A percentile compares a stretch with the other conserved stretches of the same genome.
Conservation (phyloP, 805 yeast species). For the Candida lessepsii region DNA sequence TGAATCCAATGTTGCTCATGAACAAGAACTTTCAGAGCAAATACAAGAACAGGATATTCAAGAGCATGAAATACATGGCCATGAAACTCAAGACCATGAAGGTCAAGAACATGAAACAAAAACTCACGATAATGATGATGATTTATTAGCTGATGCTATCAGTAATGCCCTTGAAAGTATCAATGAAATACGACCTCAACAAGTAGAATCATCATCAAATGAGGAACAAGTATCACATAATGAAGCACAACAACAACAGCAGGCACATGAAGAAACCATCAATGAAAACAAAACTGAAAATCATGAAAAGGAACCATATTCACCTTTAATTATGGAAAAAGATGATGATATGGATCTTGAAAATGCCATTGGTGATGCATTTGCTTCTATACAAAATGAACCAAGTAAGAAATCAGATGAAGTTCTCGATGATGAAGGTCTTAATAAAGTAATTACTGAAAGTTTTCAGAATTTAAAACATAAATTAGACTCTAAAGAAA, state of each 20-base stretch:
- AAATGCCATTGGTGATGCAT: constrained; percentile 41
- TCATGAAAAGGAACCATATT: constrained; percentile 5
- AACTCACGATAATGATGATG: constrained; percentile 9
- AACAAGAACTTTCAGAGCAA: neutral
- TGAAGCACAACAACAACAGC: no score
- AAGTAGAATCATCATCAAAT: constrained; percentile 4
- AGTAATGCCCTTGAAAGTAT: constrained; percentile 17
- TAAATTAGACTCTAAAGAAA: constrained; percentile 16
- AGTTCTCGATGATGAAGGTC: constrained; percentile 16
- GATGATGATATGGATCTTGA: constrained; percentile 27
- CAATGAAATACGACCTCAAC: constrained; percentile 11
- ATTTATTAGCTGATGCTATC: constrained; percentile 15
- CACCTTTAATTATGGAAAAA: constrained; percentile 16
- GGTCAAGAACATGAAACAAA: constrained; percentile 4
- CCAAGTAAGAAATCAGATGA: constrained; percentile 3
- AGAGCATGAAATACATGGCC: neutral
- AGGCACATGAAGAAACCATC: neutral
- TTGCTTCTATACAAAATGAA: constrained; percentile 19
- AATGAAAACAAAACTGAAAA: neutral
- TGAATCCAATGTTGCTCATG: no score
- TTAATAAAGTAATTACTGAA: constrained; percentile 21
- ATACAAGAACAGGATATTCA: neutral
- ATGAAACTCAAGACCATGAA: constrained; percentile 4
- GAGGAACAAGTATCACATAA: no score
- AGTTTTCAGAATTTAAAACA: constrained; percentile 19